Evolutionary conservation across 495 filamentous ascomycete species (phyloP).

Genomic region (Penicillium paxilli): DNA sequence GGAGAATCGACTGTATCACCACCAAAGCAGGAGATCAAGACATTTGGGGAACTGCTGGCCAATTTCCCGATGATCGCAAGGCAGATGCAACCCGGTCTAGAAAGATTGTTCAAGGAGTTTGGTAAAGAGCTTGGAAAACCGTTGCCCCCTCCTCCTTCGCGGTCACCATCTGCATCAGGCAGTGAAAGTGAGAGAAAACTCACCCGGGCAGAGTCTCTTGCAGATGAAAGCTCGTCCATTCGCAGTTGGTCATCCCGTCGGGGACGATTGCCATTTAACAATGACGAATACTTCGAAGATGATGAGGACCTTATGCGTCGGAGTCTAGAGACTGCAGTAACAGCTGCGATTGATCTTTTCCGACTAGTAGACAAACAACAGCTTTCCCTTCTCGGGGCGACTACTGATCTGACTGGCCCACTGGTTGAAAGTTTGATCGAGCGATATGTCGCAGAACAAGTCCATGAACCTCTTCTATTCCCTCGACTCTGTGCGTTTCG

Average conservation of each 20-base stretch:
- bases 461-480: slow-evolving; percentile 83
- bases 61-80: slow-evolving; percentile 95
- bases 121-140: slow-evolving; percentile 81
- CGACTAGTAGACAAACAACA: slow-evolving; percentile 95
- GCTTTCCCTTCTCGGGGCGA: slow-evolving; percentile 84
- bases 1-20: slow-evolving; percentile 39
- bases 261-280: slow-evolving; percentile 46
- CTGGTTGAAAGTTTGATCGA: slow-evolving; percentile 92
- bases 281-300: slow-evolving; percentile 64
- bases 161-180: slow-evolving; percentile 41
- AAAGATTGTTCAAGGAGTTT: slow-evolving; percentile 89
- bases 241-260: slow-evolving; percentile 38
- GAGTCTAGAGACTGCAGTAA: slow-evolving; percentile 87
- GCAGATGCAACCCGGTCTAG: slow-evolving; percentile 92
- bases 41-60: slow-evolving; percentile 86
- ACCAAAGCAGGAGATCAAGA: slow-evolving; percentile 85
- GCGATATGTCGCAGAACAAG: slow-evolving; percentile 90
- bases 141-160: slow-evolving; percentile 73
- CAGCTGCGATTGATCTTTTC: slow-evolving; percentile 91
- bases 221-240: slow-evolving; percentile 36
- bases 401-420: slow-evolving; percentile 90
- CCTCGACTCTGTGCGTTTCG: slow-evolving; percentile 78
- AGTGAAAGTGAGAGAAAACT: slow-evolving; percentile 25
- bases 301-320: slow-evolving; percentile 86
- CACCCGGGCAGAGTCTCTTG: slow-evolving; percentile 22